These are phyloP conservation scores for Neopestalotiopsis sp. DNA, from an alignment of 2,329 filamentous ascomycete species.

Conservation along the genomic window DNA sequence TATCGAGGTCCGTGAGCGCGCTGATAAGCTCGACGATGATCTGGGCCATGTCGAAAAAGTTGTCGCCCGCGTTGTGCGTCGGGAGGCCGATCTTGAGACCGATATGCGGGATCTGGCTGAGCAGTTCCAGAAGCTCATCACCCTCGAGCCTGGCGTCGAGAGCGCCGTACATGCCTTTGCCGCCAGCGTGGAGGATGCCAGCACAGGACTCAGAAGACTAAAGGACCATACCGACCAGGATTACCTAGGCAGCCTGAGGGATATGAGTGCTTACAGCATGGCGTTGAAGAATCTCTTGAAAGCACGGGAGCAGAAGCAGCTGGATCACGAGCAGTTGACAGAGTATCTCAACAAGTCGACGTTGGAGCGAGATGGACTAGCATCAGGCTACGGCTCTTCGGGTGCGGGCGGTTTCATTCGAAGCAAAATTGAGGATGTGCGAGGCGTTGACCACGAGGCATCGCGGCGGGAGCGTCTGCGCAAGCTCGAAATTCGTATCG, in stretches of 20 bases:
- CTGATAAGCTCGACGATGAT: constrained; percentile 93
- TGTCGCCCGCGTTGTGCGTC: constrained; percentile 85
- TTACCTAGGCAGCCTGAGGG: constrained; percentile 88
- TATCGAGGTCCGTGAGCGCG: constrained; percentile 89
- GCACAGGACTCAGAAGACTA: constrained; percentile 76
- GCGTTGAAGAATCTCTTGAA: constrained; percentile 88
- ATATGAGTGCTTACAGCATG: constrained; percentile 95
- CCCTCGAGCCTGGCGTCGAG: constrained; percentile 86
- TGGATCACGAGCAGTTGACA: constrained; percentile 94
- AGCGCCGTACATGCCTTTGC: constrained; percentile 84
- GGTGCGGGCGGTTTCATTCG: constrained; percentile 88
- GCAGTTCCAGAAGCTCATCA: constrained; percentile 93
- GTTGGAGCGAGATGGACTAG: constrained; percentile 80
- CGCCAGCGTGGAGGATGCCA: constrained; percentile 82
- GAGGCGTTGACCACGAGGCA: constrained; percentile 95
- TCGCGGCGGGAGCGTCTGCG: constrained; percentile 83
- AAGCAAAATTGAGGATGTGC: constrained; percentile 93
- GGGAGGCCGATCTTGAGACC: constrained; percentile 84
- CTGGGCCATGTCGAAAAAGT: constrained; percentile 93
- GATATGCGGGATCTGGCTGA: constrained; percentile 90
- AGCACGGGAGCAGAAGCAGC: constrained; percentile 94
- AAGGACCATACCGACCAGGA: constrained; percentile 94
- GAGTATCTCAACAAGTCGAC: constrained; percentile 95
- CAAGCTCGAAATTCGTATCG: constrained; percentile 90
- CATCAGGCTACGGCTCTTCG: constrained; percentile 57